A percentile compares a stretch with the other conserved stretches of the same genome.
These are phyloP conservation scores for Suillus decipiens DNA, from an alignment of 768 basidiomycete species.

Conservation along the genomic window DNA sequence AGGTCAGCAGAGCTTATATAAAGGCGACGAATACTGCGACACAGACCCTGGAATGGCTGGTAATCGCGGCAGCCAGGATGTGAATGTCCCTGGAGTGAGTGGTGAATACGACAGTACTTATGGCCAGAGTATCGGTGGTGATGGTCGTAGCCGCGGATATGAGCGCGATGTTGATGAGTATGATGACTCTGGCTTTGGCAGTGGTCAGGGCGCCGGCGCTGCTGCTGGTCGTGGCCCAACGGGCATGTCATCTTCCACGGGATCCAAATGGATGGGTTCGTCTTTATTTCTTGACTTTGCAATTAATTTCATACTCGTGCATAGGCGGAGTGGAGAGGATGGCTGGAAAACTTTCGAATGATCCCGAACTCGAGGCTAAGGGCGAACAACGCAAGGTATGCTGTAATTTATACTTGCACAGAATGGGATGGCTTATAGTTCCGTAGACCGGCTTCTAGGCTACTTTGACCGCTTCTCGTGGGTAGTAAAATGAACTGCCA, in stretches of 20 bases:
- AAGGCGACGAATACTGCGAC: neutral
- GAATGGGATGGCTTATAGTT: neutral
- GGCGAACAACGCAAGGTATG: slow-evolving; percentile 14
- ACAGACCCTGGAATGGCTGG: slow-evolving; percentile 16
- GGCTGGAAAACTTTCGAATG: slow-evolving; percentile 9
- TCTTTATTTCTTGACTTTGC: neutral
- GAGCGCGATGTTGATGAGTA: slow-evolving; percentile 14
- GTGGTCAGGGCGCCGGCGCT: neutral
- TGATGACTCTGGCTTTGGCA: slow-evolving; percentile 5
- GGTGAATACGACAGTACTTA: neutral
- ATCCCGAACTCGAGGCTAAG: slow-evolving; percentile 5
- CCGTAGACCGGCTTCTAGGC: neutral
- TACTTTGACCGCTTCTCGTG: too few relatives aligned
- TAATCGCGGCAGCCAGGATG: neutral
- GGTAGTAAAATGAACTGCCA: too few relatives aligned
- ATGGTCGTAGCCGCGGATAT: slow-evolving; percentile 10
- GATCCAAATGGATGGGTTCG: slow-evolving; percentile 11
- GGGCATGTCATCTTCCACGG: neutral
- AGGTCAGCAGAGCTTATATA: neutral
- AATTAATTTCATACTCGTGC: neutral
- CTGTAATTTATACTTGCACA: neutral
- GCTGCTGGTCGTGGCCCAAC: neutral
- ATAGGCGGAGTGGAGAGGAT: slow-evolving; percentile 12
- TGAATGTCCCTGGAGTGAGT: slow-evolving; percentile 7
- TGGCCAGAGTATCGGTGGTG: neutral